Percentiles rank a stretch among this genome's conserved stretches.
phyloP scores from a whole-genome alignment of 805 yeast species.

The Pichia phayaonensis region DNA sequence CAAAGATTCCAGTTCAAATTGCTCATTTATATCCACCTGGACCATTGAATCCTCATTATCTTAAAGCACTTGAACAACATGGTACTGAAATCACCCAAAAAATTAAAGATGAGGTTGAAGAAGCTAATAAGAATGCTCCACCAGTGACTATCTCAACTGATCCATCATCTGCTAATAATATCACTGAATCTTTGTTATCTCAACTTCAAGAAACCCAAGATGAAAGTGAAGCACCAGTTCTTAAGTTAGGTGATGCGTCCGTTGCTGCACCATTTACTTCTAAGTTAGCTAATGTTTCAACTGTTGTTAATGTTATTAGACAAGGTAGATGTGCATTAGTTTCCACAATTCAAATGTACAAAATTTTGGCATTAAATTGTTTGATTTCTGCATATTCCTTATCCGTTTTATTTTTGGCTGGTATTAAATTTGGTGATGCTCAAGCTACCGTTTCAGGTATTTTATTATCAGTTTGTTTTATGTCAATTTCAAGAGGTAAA shows the following conservation, averaged over 20 bases:
- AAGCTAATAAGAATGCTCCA: conserved; percentile 32
- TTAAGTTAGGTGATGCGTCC: conserved; percentile 96
- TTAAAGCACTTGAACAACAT: conserved; percentile 75
- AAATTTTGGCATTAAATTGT: conserved; percentile 93
- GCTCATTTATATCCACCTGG: conserved; percentile 98
- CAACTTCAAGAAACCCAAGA: conserved; percentile 44
- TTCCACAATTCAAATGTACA: conserved; percentile 97
- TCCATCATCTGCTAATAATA: conserved; percentile 14
- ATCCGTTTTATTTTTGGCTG: conserved; percentile 90
- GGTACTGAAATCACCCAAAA: conserved; percentile 79
- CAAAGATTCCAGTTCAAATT: conserved; percentile 77
- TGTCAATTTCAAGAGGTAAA: conserved; percentile 89
- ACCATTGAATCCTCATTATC: conserved; percentile 78
- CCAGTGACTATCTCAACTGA: conserved; percentile 28
- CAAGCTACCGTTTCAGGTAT: conserved; percentile 97
- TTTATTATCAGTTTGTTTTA: conserved; percentile 85
- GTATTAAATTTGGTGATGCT: conserved; percentile 96
- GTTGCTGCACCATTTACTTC: conserved; percentile 99
- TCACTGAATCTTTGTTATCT: conserved; percentile 61
- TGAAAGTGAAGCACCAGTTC: conserved; percentile 81
- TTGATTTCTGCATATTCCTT: conserved; percentile 93
- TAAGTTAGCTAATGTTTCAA: conserved; percentile 81
- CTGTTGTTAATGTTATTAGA: conserved; percentile 89
- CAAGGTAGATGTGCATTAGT: conserved; percentile 98
- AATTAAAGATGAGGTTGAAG: conserved; percentile 49